Base-by-base conservation (phyloP, 2,329 filamentous ascomycete species). In the Coleophoma crateriformis region DNA sequence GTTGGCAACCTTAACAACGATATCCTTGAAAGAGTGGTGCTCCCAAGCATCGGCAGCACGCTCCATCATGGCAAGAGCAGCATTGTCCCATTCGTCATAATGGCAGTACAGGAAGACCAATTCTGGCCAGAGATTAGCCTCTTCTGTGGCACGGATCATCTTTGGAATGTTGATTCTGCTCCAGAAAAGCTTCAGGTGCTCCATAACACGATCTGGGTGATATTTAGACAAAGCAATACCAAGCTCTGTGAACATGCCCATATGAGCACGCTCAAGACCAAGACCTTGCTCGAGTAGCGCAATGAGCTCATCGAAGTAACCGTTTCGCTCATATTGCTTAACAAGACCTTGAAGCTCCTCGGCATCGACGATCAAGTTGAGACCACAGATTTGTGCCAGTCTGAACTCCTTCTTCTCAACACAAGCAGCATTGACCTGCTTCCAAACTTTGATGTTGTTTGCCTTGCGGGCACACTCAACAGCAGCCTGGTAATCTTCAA, bases 371-470 rank as follows among this genome's bases (percentile, higher is more conserved):
- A 99, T 96, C 52, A 99, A 78, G 74, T 99, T 97, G 54, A 99
- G 84, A 78, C 95, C 95, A 65, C 94, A 99, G 62, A 99, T 99
- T 73, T 97, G 94, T 22, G 95, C 94, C 52, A 99, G 86, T 54
- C 92, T 88, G 83, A 99, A 99, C 68, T 99, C 94, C 76, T 96
- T 97, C 83, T 97, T 99, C 54, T 82, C 83, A 58, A 99, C 88
- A 66, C 94, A 99, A 19, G 92, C 94, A 65, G 90, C 87, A 72
- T 97, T 95, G 59, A 99, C 94, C 71, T 99, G 89, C 73, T 94
- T 95, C 94, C 94, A 99, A 47, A 99, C 94, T 76, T 95, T 96
- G 71, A 96, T 91, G 71, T 90, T 97, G 78, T 97, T 99, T 62
- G 94, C 94, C 75, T 99, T 97, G 68, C 94, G 88, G 22, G 95